Evolutionary conservation across 768 basidiomycete species (phyloP).

Genomic region (Rhodocollybia butyracea): DNA sequence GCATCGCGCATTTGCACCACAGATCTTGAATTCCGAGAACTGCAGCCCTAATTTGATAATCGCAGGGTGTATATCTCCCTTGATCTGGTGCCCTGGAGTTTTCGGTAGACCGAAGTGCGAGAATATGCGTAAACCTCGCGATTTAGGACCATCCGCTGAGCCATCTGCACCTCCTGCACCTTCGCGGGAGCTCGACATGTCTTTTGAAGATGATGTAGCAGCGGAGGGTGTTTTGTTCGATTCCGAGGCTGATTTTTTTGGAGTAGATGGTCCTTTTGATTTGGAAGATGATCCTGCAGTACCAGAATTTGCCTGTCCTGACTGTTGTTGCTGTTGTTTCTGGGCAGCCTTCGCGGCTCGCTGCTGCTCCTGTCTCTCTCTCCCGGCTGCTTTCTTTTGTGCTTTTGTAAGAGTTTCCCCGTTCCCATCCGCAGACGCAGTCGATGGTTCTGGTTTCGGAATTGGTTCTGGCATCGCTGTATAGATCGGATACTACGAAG

Average conservation of each 20-base stretch:
- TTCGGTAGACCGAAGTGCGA: slow-evolving; percentile 83
- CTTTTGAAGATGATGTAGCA: slow-evolving; percentile 22
- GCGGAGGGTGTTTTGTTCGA: slow-evolving; percentile 16
- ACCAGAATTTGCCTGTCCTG: slow-evolving; percentile 10
- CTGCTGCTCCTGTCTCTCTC: slow-evolving; percentile 77
- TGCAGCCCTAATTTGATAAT: slow-evolving; percentile 84
- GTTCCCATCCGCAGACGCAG: slow-evolving; percentile 12
- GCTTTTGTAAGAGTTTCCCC: slow-evolving; percentile 54
- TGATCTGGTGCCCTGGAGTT: slow-evolving; percentile 45
- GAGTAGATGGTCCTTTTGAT: slow-evolving; percentile 22
- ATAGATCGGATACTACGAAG: background rate
- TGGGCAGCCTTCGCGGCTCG: slow-evolving; percentile 67
- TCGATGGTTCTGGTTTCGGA: slow-evolving; percentile 10
- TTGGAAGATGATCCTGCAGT: slow-evolving; percentile 9
- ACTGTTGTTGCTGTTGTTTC: slow-evolving; percentile 28
- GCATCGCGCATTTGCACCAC: slow-evolving; percentile 93
- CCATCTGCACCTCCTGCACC: slow-evolving; percentile 21
- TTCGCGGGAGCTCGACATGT: slow-evolving; percentile 19
- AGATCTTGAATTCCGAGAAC: slow-evolving; percentile 89
- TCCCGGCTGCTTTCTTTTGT: slow-evolving; percentile 77
- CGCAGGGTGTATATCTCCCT: slow-evolving; percentile 89
- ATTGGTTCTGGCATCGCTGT: slow-evolving; percentile 2
- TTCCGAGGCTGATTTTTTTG: slow-evolving; percentile 19
- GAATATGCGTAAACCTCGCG: slow-evolving; percentile 67
- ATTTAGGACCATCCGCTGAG: slow-evolving; percentile 36